Percentiles rank a stretch among this genome's conserved stretches.
Evolutionary conservation across 768 basidiomycete genomes (phyloP).

Genomic region (Tylopilus cervinicoccineus): DNA sequence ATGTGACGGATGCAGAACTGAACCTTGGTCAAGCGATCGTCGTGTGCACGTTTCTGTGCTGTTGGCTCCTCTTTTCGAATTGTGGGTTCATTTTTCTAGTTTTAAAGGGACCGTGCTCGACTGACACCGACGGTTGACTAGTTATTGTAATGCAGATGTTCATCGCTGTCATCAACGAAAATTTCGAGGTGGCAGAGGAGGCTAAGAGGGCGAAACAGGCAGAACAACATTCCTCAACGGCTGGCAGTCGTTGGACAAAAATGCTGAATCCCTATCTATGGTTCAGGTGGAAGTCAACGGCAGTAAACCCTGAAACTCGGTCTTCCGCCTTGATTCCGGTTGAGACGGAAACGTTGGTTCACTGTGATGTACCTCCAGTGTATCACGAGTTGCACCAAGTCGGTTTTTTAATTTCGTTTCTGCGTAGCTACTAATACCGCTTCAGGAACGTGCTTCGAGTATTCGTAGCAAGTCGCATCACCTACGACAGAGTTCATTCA

Average conservation of each 20-base stretch:
- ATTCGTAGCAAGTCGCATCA: conserved; percentile 39
- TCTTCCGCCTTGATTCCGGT: conserved; percentile 73
- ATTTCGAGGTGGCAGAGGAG: conserved; percentile 90
- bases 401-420: conserved; percentile 4
- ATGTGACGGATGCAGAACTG: conserved; percentile 55
- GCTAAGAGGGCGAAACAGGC: conserved; percentile 80
- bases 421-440: conserved; percentile 11
- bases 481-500: conserved; percentile 55
- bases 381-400: conserved; percentile 30
- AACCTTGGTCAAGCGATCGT: conserved; percentile 64
- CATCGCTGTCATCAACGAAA: conserved; percentile 95
- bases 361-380: conserved; percentile 46
- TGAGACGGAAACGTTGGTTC: conserved; percentile 75
- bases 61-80: conserved; percentile 90
- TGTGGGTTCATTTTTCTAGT: conserved; percentile 46
- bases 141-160: conserved; percentile 94
- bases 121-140: conserved; percentile 28
- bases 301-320: conserved; percentile 64
- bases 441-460: conserved; percentile 19
- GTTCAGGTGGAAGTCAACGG: conserved; percentile 68
- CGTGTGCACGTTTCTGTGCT: conserved; percentile 64
- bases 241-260: conserved; percentile 55
- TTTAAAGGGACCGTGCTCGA: neutral
- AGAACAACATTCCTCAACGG: conserved; percentile 50
- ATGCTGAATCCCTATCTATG: conserved; percentile 83